Conservation (phyloP, 495 filamentous ascomycete species). For the Aspergillus ostianus region DNA sequence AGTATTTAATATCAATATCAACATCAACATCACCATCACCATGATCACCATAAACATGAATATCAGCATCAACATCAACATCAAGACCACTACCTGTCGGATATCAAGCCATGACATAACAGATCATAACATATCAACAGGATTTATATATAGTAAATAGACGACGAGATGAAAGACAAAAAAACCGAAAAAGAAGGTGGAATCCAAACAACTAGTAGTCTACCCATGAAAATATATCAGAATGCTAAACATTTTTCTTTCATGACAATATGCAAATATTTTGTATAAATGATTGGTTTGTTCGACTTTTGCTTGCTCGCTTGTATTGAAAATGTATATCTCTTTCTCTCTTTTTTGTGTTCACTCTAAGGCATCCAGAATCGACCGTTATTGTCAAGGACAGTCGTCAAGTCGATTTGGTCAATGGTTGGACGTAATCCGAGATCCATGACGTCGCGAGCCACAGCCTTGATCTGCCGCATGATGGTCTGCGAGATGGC, state of each 20-base stretch:
- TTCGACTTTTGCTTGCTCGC: too few relatives aligned
- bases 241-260: background rate
- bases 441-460: conserved; percentile 46
- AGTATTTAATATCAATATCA: background rate
- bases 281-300: too few relatives aligned
- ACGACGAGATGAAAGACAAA: background rate
- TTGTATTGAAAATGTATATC: background rate
- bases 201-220: background rate
- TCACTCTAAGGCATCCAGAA: conserved; percentile 33
- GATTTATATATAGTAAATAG: background rate
- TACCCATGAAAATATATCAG: background rate
- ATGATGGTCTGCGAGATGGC: conserved; percentile 70
- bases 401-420: conserved; percentile 37
- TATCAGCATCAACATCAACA: background rate
- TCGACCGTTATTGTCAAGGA: conserved; percentile 40
- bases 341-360: conserved; percentile 1
- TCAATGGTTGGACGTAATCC: conserved; percentile 45
- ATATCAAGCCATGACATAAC: background rate
- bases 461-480: conserved; percentile 62
- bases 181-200: background rate
- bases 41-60: too few relatives aligned
- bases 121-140: background rate
- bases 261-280: background rate
- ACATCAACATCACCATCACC: background rate
- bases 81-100: too few relatives aligned